Conservation (phyloP, 2,329 filamentous ascomycete genomes). For the Coccinonectria pachysandricola region DNA sequence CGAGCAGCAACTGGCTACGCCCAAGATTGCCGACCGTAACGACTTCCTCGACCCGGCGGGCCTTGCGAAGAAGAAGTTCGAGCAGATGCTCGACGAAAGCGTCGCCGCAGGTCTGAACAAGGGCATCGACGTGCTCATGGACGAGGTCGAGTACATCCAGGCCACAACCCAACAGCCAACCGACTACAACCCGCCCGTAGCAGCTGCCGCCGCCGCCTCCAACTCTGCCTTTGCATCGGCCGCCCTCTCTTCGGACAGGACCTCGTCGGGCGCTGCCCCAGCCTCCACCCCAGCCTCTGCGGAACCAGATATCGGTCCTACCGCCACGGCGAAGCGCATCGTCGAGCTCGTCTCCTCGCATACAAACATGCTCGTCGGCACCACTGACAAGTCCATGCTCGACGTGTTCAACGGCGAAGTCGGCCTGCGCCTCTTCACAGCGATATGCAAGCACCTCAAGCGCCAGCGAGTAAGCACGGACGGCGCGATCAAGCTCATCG, state of each 20-base stretch:
- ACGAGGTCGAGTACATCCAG: constrained; percentile 92
- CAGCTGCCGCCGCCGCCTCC: neutral
- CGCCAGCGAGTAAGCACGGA: constrained; percentile 84
- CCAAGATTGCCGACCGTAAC: constrained; percentile 78
- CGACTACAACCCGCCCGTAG: constrained; percentile 71
- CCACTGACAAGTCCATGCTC: constrained; percentile 94
- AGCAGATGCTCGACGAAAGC: constrained; percentile 95
- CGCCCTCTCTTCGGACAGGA: no score
- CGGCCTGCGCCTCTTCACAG: constrained; percentile 80
- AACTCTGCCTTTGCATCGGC: constrained; percentile 6
- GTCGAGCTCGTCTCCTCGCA: constrained; percentile 81
- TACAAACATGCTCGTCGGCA: constrained; percentile 85
- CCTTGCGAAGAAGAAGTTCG: constrained; percentile 95
- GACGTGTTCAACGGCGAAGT: constrained; percentile 99
- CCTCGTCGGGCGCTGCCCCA: constrained; percentile 5
- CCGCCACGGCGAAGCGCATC: constrained; percentile 65
- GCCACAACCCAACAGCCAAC: constrained; percentile 76
- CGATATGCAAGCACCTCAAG: constrained; percentile 95
- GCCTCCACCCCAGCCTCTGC: constrained; percentile 13
- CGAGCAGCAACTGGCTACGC: constrained; percentile 79
- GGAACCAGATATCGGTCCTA: constrained; percentile 52
- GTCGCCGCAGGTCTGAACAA: constrained; percentile 94
- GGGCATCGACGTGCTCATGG: constrained; percentile 96
- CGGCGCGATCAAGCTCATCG: constrained; percentile 85
- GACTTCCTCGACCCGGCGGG: constrained; percentile 89